These are phyloP conservation scores for Angomonas deanei DNA, from an alignment of 208 protist species.

Conservation along the genomic window DNA sequence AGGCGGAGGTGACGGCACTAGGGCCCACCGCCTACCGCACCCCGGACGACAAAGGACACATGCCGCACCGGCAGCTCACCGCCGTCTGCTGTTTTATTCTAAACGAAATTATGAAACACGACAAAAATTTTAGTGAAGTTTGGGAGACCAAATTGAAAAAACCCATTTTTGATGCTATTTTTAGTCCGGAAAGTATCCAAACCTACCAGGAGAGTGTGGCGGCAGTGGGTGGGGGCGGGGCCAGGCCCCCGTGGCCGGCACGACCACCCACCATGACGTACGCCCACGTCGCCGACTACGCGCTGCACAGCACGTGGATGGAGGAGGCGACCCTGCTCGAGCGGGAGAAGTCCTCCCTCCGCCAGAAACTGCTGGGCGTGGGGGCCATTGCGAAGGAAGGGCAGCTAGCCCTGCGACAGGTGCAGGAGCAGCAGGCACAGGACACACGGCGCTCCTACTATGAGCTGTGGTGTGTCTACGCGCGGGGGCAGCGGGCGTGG, in stretches of 20 bases:
- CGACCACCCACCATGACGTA: slow-evolving; percentile 24
- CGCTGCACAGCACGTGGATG: slow-evolving; percentile 49
- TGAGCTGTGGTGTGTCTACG: slow-evolving; percentile 48
- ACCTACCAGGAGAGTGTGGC: not conserved
- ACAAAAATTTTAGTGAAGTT: slow-evolving; percentile 30
- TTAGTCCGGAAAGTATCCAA: slow-evolving; percentile 37
- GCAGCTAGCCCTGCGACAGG: slow-evolving; percentile 36
- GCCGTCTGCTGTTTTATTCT: slow-evolving; percentile 68
- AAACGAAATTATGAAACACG: slow-evolving; percentile 59
- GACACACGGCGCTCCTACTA: slow-evolving; percentile 19
- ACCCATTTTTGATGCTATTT: slow-evolving; percentile 70
- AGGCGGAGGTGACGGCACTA: slow-evolving; percentile 55
- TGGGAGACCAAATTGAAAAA: slow-evolving; percentile 43
- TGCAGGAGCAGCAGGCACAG: slow-evolving; percentile 40
- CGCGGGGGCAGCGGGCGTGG: slow-evolving; percentile 16
- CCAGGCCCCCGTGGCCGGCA: not conserved
- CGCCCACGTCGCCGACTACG: slow-evolving; percentile 33
- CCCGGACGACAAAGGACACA: slow-evolving; percentile 9
- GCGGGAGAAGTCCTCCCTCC: slow-evolving; percentile 27
- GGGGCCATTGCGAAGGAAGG: slow-evolving; percentile 11
- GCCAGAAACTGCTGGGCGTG: slow-evolving; percentile 32
- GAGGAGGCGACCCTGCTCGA: slow-evolving; percentile 37
- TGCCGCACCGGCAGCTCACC: slow-evolving; percentile 50
- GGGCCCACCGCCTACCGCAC: slow-evolving; percentile 33
- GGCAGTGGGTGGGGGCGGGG: not conserved